A percentile compares a stretch with the other conserved stretches of the same genome.
Evolutionary conservation across 768 basidiomycete species (phyloP).

Genomic region (Fistulinella prunicolor): DNA sequence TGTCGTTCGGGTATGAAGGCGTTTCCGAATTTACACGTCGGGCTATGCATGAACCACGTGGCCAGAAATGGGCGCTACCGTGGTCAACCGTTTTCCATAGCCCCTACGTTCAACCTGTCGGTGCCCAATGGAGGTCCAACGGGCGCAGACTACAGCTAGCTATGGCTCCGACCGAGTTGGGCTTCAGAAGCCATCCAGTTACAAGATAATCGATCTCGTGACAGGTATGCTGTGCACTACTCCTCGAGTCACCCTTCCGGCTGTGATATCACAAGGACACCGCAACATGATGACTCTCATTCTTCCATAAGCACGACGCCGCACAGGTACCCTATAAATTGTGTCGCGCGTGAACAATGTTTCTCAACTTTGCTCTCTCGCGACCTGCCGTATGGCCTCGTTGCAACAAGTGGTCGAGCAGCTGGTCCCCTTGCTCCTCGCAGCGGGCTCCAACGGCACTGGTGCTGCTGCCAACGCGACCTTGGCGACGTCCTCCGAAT

Average conservation of each 20-base stretch:
- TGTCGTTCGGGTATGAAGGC: neutral
- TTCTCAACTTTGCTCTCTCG: neutral
- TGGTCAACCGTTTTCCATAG: neutral
- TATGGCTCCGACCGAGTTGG: too few relatives aligned
- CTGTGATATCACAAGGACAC: neutral
- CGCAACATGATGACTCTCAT: neutral
- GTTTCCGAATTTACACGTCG: too few relatives aligned
- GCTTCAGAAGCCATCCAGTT: too few relatives aligned
- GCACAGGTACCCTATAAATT: conserved; percentile 9
- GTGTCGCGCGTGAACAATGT: neutral
- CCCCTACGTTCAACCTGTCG: neutral
- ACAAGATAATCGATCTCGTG: too few relatives aligned
- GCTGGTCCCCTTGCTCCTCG: conserved; percentile 22
- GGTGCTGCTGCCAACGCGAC: conserved; percentile 13
- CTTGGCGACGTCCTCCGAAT: conserved; percentile 3
- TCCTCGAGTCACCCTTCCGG: conserved; percentile 10
- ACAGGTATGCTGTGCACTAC: conserved; percentile 7
- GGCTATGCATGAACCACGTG: too few relatives aligned
- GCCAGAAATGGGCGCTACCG: too few relatives aligned
- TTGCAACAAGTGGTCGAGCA: conserved; percentile 32
- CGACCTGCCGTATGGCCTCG: conserved; percentile 24
- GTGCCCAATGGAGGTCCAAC: too few relatives aligned
- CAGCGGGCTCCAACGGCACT: conserved; percentile 11
- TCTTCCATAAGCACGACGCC: neutral
- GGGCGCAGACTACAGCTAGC: too few relatives aligned